Evolutionary conservation across 1,139 yeast species (phyloP), one percentile per base, ranked within the genome.

Genomic region (Cylindricascospora bacillispora): DNA sequence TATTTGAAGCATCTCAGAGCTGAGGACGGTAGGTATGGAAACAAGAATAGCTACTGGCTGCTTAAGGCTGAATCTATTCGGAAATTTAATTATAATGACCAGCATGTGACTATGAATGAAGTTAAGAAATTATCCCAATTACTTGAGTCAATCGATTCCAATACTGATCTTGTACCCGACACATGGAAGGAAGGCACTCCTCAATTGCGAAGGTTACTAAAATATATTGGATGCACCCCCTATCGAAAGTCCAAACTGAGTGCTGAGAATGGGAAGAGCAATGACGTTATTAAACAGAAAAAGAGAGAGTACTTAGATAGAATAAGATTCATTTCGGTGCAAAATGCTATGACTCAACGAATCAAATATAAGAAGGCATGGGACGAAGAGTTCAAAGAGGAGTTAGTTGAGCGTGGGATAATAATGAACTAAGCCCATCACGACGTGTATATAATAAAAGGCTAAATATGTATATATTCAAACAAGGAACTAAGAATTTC

Each of bases 211-310:
- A 39, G 34, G 14, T 27, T 34, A 14, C 34, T 43, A 19, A 31
- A 52, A 25, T 37, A 29, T 17, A 26, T 48, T 6, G 52, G 52
- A 4, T 46, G 50, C 31, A 25, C 41, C 6, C 52, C 53, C 3
- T 34, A 25, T n/a, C 22, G 29, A 6, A n/a, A 13, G 22, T 11
- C 16, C 15, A n/a, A 24, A 25, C 23, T 21, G 27, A 24, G 25
- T 11, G 22, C 15, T 11, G 5, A 10, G 21, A 13, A 31, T 14
- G 20, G 17, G 17, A 18, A 10, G 7, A 18, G 15, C 15, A 15
- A 9, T 15, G 23, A 13, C 26, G 9, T 27, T 16, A 21, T 13
- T 11, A 9, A 22, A n/a, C 28, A 23, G n/a, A 38, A 39, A 23
- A 49, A 46, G 33, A 13, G 13, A 4, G 26, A 26, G 13, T 49